Base-by-base conservation (phyloP, 176 grass and related monocot genomes). In the Oryza meyeriana region DNA sequence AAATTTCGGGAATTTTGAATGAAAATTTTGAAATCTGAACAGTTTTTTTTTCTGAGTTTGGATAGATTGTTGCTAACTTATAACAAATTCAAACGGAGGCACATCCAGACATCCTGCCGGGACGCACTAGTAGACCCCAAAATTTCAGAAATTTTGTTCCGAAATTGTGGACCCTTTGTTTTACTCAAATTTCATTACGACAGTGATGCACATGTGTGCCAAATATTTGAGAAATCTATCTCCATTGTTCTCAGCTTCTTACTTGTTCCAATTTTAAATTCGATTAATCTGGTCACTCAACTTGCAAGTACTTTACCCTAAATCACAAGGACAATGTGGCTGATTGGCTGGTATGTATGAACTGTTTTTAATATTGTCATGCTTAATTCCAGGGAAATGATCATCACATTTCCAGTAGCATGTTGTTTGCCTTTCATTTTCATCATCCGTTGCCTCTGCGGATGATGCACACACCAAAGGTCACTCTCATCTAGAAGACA, bases 371-470 rank as follows among this genome's bases (percentile, higher is more conserved):
- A 39, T 77, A 27, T 39, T 33, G 0, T 69, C 65, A 62, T 25
- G 71, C 40, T 87, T 87, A 9, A 42, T 58, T 20, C 65, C 22
- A 16, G 38, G 6, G 12, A 73, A 45, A 79, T 25, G 75, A 42
- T 84, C 36, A 6, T 20, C 22, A 3, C 3, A 59, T 58, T 11
- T 74, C 62, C n/a, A 25, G 14, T 18, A 28, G 27, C 18, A 35
- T 85, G 63, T 24, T 12, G 87, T 61, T 89, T 50, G 63, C 26
- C 81, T 80, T 75, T 85, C 82, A 31, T 85, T 85, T 75, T 89
- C 82, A 64, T 32, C 32, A 18, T 81, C 26, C 29, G 71, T 80
- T 76, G 78, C 71, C 40, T 75, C 32, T 76, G 14, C 0, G 12
- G n/a, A 64, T 14, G 76, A 79, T 39, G 75, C 39, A 17, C 45